Conservation (phyloP, 257 asterid genomes). For the Asclepias syriaca region DNA sequence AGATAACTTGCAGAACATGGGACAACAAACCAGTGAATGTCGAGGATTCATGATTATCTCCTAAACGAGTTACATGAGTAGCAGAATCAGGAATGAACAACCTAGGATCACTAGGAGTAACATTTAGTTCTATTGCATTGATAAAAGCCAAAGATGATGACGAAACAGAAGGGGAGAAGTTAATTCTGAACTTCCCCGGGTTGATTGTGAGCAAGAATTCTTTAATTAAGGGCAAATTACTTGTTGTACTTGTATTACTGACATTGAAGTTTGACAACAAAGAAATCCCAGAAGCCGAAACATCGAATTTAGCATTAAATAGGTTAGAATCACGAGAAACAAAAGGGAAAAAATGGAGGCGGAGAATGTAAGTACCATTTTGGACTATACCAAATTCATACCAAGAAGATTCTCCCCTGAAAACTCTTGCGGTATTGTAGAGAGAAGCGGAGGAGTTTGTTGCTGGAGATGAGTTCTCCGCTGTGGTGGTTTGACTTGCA, state of each 20-base stretch:
- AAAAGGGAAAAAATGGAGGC: conserved; percentile 46
- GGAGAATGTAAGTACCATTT: conserved; percentile 41
- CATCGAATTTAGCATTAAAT: conserved; percentile 28
- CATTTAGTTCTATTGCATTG: conserved; percentile 50
- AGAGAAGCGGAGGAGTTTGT: not conserved
- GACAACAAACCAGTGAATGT: not conserved
- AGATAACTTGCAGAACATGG: conserved; percentile 23
- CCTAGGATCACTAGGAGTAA: conserved; percentile 29
- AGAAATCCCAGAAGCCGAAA: conserved; percentile 26
- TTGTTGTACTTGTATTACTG: too few relatives aligned
- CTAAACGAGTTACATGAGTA: conserved; percentile 9
- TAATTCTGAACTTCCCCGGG: conserved; percentile 25
- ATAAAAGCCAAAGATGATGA: conserved; percentile 37
- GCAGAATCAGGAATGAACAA: conserved; percentile 16
- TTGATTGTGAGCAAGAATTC: conserved; percentile 36
- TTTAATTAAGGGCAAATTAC: conserved; percentile 22
- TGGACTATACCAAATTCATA: conserved; percentile 28
- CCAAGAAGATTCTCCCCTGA: conserved; percentile 28
- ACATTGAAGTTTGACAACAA: conserved; percentile 37
- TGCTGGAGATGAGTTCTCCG: not conserved
- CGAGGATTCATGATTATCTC: not conserved
- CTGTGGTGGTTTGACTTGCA: conserved; percentile 2
- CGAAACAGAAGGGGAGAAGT: conserved; percentile 27
- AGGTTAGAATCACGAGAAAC: conserved; percentile 20
- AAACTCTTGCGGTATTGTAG: conserved; percentile 41